Base-by-base conservation (phyloP, 768 basidiomycete species). In the Mycena vitilis region DNA sequence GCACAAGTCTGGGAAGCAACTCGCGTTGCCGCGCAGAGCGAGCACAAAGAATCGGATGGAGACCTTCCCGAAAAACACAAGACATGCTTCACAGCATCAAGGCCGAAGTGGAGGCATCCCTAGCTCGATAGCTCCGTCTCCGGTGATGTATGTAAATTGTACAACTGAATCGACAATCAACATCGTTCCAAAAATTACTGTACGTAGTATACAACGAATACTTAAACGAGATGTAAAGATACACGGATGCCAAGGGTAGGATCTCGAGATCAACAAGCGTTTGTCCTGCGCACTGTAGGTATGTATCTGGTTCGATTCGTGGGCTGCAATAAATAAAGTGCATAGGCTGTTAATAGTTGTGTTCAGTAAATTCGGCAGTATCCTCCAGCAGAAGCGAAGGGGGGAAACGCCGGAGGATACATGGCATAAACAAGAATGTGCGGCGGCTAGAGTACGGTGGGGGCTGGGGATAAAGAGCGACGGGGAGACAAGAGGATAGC, bases 21-120 rank as follows among this genome's bases (percentile, higher is more conserved):
- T 81, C 84, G 5, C 80, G 86, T 18, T 83, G 82, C 70, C 78
- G 77, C 34, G 81, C 82, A 0, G 83, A 84, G 48, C 78, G 85
- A 59, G 78, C 81, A 1, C 78, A 79, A 49, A 73, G 76, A 15
- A 71, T 89, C 51, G 87, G 88, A 16, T 89, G 88, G 88, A 83
- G 82, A 63, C 86, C 89, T 12, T 81, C 70, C 63, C 81, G 81
- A 71, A 83, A 77, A 16, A 86, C 82, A 12, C 74, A 81, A 61
- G 87, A 89, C 73, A 82, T 89, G 78, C 69, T 89, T 15, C 77
- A 75, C 44, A 86, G 83, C 69, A 80, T 89, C 58, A 78, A 80
- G 64, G 74, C 78, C 7, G 86, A 88, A 74, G 81, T 86, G 2
- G 81, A 81, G 22, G 67, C 40, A 10, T 53, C 67, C 5, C 48